Conservation (phyloP, 345 rosid species). For the Firmiana major region DNA sequence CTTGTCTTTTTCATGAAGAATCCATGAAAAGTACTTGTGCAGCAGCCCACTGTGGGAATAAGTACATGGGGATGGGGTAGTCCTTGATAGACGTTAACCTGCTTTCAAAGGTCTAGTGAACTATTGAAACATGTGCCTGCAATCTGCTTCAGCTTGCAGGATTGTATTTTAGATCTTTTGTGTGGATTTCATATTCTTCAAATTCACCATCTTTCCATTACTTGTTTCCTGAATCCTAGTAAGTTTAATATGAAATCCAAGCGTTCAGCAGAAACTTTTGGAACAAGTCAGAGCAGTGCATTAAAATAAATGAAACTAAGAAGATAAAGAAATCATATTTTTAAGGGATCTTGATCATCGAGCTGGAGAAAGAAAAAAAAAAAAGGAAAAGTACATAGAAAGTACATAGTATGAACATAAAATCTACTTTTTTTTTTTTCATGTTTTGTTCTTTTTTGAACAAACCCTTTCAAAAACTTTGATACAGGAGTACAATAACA, state of each 20-base stretch:
- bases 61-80: neutral
- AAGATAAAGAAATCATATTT: neutral
- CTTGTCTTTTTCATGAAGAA: neutral
- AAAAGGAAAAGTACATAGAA: neutral
- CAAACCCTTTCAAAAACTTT: neutral
- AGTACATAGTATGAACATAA: neutral
- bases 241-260: neutral
- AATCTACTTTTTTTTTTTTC: neutral
- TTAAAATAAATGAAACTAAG: neutral
- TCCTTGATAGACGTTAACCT: neutral
- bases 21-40: neutral
- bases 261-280: neutral
- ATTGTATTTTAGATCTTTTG: too few relatives aligned
- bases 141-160: neutral
- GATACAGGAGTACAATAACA: neutral
- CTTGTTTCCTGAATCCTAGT: neutral
- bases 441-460: neutral
- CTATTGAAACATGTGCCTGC: too few relatives aligned
- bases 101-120: neutral
- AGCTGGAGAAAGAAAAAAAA: neutral
- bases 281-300: neutral
- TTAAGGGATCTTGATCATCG: neutral
- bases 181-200: neutral
- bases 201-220: neutral
- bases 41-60: neutral